These are phyloP conservation scores for Boletus subparvulus DNA, from an alignment of 768 basidiomycete species.

Conservation along the genomic window DNA sequence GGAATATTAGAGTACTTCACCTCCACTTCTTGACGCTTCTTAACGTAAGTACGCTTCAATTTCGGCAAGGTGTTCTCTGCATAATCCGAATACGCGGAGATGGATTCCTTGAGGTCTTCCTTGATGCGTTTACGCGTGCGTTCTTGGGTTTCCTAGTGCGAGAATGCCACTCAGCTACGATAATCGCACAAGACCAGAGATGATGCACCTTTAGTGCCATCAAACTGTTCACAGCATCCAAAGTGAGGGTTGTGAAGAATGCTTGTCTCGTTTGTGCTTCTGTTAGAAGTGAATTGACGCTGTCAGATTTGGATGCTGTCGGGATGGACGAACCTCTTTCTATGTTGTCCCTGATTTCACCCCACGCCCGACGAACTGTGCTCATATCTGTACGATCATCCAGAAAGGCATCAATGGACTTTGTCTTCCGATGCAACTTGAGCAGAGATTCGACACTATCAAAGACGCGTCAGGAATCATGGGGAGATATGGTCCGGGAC, in stretches of 20 bases:
- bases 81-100: slow-evolving; percentile 75
- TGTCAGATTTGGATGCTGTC: not conserved
- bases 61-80: slow-evolving; percentile 78
- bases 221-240: slow-evolving; percentile 74
- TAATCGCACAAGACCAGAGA: not conserved
- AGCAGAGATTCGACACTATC: slow-evolving; percentile 70
- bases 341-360: slow-evolving; percentile 80
- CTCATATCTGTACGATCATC: slow-evolving; percentile 70
- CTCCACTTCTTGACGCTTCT: slow-evolving; percentile 87
- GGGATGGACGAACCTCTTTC: slow-evolving; percentile 60
- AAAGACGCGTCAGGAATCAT: slow-evolving; percentile 3
- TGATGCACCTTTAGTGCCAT: slow-evolving; percentile 58
- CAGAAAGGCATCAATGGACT: slow-evolving; percentile 64
- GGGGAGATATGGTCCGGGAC: not conserved
- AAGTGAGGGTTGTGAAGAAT: slow-evolving; percentile 65
- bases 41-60: slow-evolving; percentile 74
- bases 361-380: slow-evolving; percentile 74
- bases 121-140: slow-evolving; percentile 89
- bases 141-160: slow-evolving; percentile 77
- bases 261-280: slow-evolving; percentile 84
- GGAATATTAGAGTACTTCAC: slow-evolving; percentile 41
- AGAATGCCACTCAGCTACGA: not conserved
- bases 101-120: slow-evolving; percentile 84
- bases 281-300: slow-evolving; percentile 30
- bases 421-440: slow-evolving; percentile 70